A percentile compares a stretch with the other conserved stretches of the same genome.
phyloP scores from a whole-genome alignment of 2,329 filamentous ascomycete species.

The Pseudocercospora fijiensis region DNA sequence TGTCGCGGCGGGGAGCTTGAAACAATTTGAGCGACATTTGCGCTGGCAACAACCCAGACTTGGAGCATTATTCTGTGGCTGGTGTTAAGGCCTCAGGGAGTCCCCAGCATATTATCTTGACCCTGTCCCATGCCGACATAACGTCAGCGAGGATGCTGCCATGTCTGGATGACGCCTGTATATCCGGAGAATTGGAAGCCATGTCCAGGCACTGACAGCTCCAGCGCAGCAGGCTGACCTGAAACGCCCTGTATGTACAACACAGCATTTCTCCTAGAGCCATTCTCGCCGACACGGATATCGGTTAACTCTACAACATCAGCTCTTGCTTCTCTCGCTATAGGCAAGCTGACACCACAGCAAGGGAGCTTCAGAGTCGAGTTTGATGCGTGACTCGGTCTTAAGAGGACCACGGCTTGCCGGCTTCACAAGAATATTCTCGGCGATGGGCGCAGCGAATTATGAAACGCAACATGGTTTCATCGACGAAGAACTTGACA shows the following conservation, averaged over 20 bases:
- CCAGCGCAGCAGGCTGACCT: neutral
- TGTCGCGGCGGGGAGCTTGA: neutral
- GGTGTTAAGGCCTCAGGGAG: neutral
- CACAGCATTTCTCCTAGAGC: neutral
- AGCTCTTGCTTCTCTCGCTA: neutral
- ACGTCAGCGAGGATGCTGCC: neutral
- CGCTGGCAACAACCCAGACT: neutral
- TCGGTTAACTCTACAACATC: neutral
- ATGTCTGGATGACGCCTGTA: neutral
- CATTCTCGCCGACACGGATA: neutral
- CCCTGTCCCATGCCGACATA: neutral
- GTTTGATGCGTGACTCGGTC: neutral
- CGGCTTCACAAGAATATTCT: neutral
- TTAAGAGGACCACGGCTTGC: neutral
- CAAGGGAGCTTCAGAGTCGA: neutral
- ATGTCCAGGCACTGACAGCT: constrained; percentile 4
- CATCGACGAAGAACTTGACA: neutral
- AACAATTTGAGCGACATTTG: neutral
- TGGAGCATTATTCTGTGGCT: neutral
- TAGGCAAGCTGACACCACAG: neutral
- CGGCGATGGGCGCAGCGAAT: neutral
- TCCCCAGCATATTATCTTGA: neutral
- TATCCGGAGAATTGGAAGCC: constrained; percentile 3
- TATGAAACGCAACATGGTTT: neutral
- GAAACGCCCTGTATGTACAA: neutral